phyloP scores from a whole-genome alignment of 2,329 filamentous ascomycete species.

The Aspergillus niger region DNA sequence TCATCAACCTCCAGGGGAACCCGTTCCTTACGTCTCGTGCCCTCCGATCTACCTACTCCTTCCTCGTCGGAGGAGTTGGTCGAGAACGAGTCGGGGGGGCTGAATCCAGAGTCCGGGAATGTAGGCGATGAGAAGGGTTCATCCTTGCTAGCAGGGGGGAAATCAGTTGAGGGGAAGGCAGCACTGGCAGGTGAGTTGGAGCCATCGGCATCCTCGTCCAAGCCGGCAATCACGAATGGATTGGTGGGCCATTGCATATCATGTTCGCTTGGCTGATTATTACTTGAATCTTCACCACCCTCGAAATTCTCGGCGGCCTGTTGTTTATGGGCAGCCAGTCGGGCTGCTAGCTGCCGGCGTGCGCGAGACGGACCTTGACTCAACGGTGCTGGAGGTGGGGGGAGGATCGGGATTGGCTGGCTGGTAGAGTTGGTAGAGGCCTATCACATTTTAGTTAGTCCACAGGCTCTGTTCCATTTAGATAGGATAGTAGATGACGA shows the following conservation, averaged over 20 bases:
- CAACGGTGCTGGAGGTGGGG: conserved; percentile 71
- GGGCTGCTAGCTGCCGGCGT: conserved; percentile 83
- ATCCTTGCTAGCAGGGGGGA: conserved; percentile 28
- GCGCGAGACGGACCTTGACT: conserved; percentile 86
- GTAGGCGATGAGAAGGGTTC: conserved; percentile 36
- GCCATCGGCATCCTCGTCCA: conserved; percentile 36
- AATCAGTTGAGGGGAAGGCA: conserved; percentile 36
- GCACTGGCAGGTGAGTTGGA: conserved; percentile 25
- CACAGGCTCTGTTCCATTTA: not conserved
- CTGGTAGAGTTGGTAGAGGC: conserved; percentile 37
- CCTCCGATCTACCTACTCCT: conserved; percentile 39
- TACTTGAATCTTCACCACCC: conserved; percentile 28
- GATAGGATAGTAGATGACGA: conserved; percentile 5
- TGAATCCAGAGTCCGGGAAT: conserved; percentile 43
- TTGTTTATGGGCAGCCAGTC: conserved; percentile 75
- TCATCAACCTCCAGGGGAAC: conserved; percentile 63
- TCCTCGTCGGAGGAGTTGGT: conserved; percentile 46
- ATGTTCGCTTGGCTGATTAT: conserved; percentile 14
- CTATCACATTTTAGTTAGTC: conserved; percentile 25
- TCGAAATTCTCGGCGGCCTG: conserved; percentile 52
- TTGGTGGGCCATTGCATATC: conserved; percentile 39
- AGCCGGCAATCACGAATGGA: conserved; percentile 41
- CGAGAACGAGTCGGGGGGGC: conserved; percentile 43
- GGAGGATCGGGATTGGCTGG: conserved; percentile 47
- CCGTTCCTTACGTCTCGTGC: conserved; percentile 45